phyloP scores from a whole-genome alignment of 768 basidiomycete genomes.

The Sutorius australiensis region DNA sequence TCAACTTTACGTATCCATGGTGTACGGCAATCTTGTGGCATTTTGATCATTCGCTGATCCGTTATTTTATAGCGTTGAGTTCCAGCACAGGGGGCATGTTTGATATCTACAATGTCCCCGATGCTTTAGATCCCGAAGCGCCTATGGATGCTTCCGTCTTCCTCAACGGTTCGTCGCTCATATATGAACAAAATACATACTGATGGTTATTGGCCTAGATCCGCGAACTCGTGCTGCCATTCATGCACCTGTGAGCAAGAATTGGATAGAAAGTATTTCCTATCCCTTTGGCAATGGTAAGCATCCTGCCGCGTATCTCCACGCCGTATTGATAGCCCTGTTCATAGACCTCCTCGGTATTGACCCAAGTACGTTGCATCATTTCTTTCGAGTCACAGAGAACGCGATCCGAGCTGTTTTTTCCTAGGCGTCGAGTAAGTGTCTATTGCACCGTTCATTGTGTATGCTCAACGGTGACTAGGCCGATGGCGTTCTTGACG shows the following conservation, averaged over 20 bases:
- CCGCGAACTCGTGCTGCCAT: conserved; percentile 53
- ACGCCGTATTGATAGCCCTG: background rate
- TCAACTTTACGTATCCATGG: conserved; percentile 69
- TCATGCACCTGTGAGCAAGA: conserved; percentile 62
- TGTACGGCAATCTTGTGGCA: conserved; percentile 28
- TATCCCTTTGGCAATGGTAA: conserved; percentile 37
- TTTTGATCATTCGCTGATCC: conserved; percentile 6
- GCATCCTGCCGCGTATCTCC: background rate
- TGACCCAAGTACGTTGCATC: conserved; percentile 33
- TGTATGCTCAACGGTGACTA: conserved; percentile 24
- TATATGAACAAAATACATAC: background rate
- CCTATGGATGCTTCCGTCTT: conserved; percentile 52
- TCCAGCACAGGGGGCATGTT: conserved; percentile 33
- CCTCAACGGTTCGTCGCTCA: conserved; percentile 50
- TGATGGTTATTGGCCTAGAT: conserved; percentile 34
- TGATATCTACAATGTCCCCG: conserved; percentile 51
- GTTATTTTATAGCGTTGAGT: conserved; percentile 16
- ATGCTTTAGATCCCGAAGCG: conserved; percentile 51
- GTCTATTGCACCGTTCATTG: background rate
- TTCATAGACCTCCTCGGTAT: conserved; percentile 13
- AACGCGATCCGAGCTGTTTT: background rate
- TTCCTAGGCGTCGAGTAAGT: conserved; percentile 35
- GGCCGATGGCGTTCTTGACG: conserved; percentile 60
- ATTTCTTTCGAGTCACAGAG: background rate
- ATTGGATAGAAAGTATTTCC: conserved; percentile 36